These are phyloP conservation scores for Bipolaris sorokiniana DNA, from an alignment of 2,329 filamentous ascomycete genomes.

Conservation along the genomic window DNA sequence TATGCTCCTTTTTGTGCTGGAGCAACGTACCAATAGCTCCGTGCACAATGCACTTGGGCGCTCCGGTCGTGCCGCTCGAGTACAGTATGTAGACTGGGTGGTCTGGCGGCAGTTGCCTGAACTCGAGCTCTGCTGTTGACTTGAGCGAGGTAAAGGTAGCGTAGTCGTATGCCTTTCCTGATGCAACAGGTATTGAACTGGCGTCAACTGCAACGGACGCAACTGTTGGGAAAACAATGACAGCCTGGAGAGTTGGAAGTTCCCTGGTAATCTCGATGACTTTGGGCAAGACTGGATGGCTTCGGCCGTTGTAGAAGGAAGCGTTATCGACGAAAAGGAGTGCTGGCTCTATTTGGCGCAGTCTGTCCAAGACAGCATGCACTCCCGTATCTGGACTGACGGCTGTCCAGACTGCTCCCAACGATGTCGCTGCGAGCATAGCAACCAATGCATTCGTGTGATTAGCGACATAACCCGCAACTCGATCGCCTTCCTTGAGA, in stretches of 20 bases:
- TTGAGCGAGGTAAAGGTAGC: constrained; percentile 52
- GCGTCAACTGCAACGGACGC: constrained; percentile 49
- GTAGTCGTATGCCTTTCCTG: constrained; percentile 48
- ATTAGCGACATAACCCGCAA: constrained; percentile 83
- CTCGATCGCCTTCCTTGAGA: constrained; percentile 65
- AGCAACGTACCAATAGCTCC: constrained; percentile 87
- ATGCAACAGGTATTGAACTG: constrained; percentile 49
- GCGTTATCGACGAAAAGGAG: constrained; percentile 88
- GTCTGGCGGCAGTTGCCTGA: constrained; percentile 80
- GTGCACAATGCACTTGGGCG: constrained; percentile 93
- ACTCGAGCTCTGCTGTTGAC: constrained; percentile 51
- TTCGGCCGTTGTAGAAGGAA: constrained; percentile 87
- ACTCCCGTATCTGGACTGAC: constrained; percentile 93
- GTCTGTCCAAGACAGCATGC: constrained; percentile 84
- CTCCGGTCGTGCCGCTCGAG: constrained; percentile 85
- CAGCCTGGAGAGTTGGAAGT: constrained; percentile 69
- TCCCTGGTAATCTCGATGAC: constrained; percentile 75
- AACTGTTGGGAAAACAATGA: constrained; percentile 76
- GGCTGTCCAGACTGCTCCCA: constrained; percentile 91
- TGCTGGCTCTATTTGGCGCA: constrained; percentile 83
- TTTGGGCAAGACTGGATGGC: constrained; percentile 80
- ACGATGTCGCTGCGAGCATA: constrained; percentile 80
- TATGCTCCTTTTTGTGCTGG: constrained; percentile 97
- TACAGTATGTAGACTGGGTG: constrained; percentile 95
- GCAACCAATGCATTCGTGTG: constrained; percentile 85